Base-by-base conservation (phyloP, 371 early-diverging fungal species). In the Rhizopus sp. region DNA sequence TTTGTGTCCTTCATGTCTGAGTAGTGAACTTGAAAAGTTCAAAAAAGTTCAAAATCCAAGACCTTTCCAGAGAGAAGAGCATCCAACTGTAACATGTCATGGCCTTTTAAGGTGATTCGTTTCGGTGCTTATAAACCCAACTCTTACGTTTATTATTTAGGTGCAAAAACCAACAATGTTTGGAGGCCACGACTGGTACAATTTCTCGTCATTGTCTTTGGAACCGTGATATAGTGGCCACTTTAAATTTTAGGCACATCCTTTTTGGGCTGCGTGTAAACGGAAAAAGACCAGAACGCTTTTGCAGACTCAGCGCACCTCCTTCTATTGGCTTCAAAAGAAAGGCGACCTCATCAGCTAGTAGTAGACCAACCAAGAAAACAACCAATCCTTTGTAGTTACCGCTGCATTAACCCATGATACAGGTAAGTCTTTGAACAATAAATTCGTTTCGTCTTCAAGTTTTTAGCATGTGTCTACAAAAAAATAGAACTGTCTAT, bases 131-230 rank as follows among this genome's bases (percentile, higher is more conserved):
- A 47, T 4, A 47, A 7, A 17, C 3, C 17, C 10, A 47, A 23
- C 29, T 23, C 23, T 17, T 10, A 47, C 12, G 23, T 7, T 23
- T 47, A 17, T 5, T 47, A 10, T 29, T 47, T 29, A 47, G 47
- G 47, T 47, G n/a, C 47, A 23, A 47, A 47, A 47, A 47, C 47
- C 47, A 47, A n/a, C 47, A 47, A 23, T 47, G 23, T 31, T 47
- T 47, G 10, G 7, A 17, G n/a, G 29, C 47, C 23, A 23, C 31
- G n/a, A 47, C 29, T 23, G 47, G 23, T 17, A 17, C n/a, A 29
- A 23, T 29, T 23, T 12, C 47, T 47, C 47, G n/a, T 23, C 31
- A 23, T 47, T 23, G 23, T 23, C 47, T 47, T 23, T 47, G 47
- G 29, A 47, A 23, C 23, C 47, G 47, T 47, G 29, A n/a, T 23